Conservation (phyloP, 257 asterid species). For the Asclepias syriaca region DNA sequence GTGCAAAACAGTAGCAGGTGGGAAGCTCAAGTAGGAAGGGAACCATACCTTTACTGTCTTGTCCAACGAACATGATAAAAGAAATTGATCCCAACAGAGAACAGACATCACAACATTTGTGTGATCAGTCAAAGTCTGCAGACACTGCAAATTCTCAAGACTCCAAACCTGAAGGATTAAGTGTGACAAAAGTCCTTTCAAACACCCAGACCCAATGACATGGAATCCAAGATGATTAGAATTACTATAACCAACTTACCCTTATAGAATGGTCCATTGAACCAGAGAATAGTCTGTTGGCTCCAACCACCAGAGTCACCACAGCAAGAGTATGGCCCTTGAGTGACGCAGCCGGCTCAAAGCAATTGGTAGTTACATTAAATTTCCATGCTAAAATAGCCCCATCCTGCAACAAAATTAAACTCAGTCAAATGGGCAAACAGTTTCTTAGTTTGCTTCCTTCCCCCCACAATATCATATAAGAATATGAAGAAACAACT, state of each 20-base stretch:
- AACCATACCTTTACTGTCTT: constrained; percentile 67
- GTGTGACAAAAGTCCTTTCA: not conserved
- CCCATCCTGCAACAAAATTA: constrained; percentile 60
- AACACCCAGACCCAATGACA: constrained; percentile 5
- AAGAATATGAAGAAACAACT: not conserved
- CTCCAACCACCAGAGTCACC: constrained; percentile 82
- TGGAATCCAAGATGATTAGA: constrained; percentile 9
- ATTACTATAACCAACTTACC: constrained; percentile 34
- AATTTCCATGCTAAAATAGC: constrained; percentile 83
- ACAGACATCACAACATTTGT: constrained; percentile 89
- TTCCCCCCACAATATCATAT: not conserved
- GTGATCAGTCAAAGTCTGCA: constrained; percentile 77
- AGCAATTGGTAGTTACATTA: constrained; percentile 64
- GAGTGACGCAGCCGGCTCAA: constrained; percentile 86
- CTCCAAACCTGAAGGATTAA: constrained; percentile 73
- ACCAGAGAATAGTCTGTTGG: constrained; percentile 80
- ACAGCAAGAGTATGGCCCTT: constrained; percentile 85
- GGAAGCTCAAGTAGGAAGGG: not conserved
- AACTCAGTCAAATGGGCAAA: not conserved
- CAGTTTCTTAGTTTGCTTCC: not conserved
- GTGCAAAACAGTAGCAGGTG: not conserved
- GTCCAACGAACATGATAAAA: constrained; percentile 89
- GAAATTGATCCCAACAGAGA: constrained; percentile 98
- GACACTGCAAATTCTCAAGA: constrained; percentile 83
- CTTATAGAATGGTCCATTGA: constrained; percentile 84